Evolutionary conservation across 2,329 filamentous ascomycete genomes (phyloP), one percentile per base, ranked within the genome.

Genomic region (Pezicula neosporulosa): DNA sequence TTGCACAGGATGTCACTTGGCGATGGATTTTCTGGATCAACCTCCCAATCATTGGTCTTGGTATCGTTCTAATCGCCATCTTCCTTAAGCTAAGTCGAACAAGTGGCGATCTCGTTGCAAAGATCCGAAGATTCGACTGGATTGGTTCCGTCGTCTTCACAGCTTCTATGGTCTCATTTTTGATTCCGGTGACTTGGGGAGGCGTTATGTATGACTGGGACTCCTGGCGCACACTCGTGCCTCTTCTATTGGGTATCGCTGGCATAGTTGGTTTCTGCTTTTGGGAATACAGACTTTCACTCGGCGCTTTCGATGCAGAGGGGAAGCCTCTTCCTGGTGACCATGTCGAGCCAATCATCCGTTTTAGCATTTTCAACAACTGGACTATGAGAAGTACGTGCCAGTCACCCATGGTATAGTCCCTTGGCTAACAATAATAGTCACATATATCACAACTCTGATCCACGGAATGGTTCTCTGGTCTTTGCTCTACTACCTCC

Each of bases 121-220:
- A 65, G 44, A 66, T 82, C 3, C 68, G 67, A 28, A 72, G 75
- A 7, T 76, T 89, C 21, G 85, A 89, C 62, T 89, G 80, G 76
- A 49, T 81, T 30, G 86, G 86, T 1, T 76, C 78, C 4, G 56
- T 77, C 1, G 61, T 89, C 3, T 88, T 89, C 61, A 72, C 86
- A 16, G 77, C 71, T 12, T 78, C 78, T 13, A 72, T 76, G 12
- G 82, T 81, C 0, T 77, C 76, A 19, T 79, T 87, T 59, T 66
- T 87, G 38, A 81, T 86, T 42, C 80, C 81, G 0, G 63, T 87
- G 4, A 83, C 82, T 2, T 85, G 82, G 74, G 86, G 83, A 9
- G 85, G 83, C 36, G 75, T 86, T 8, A 79, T 84, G 68, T 88
- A 86, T 62, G 61, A 74, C 0, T 89, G 85, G 86, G 63, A 69